Evolutionary conservation across 1,139 yeast species (phyloP).

Genomic region (Taiozyma sp.): DNA sequence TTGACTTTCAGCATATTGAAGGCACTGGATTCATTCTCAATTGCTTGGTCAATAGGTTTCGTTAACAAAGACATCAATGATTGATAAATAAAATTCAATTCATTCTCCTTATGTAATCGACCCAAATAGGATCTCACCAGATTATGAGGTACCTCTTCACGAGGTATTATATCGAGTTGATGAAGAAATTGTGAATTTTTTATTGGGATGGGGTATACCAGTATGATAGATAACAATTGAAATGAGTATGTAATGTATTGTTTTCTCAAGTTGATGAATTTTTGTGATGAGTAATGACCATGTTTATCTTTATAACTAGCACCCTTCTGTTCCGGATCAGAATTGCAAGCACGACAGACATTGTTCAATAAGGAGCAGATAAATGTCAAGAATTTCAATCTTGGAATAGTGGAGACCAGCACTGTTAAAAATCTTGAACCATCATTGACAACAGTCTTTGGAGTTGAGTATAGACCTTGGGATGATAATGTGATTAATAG

Average conservation of each 20-base stretch:
- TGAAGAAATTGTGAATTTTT: slow-evolving; percentile 41
- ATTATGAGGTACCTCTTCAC: slow-evolving; percentile 35
- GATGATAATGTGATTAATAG: slow-evolving; percentile 59
- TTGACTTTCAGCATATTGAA: slow-evolving; percentile 24
- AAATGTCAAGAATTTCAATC: slow-evolving; percentile 43
- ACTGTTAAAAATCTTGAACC: slow-evolving; percentile 60
- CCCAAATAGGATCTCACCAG: slow-evolving; percentile 47
- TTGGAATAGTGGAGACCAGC: slow-evolving; percentile 48
- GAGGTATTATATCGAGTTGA: slow-evolving; percentile 29
- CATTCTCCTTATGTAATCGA: slow-evolving; percentile 47
- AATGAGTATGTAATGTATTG: slow-evolving; percentile 50
- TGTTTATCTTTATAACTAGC: slow-evolving; percentile 4
- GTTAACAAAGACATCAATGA: slow-evolving; percentile 43
- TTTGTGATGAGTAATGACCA: background rate
- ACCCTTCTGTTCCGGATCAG: slow-evolving; percentile 25
- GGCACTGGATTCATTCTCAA: slow-evolving; percentile 32
- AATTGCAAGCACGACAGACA: slow-evolving; percentile 36
- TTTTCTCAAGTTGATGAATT: slow-evolving; percentile 32
- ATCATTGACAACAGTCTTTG: slow-evolving; percentile 37
- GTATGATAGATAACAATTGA: slow-evolving; percentile 57
- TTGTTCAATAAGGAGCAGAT: slow-evolving; percentile 68
- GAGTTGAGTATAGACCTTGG: slow-evolving; percentile 47
- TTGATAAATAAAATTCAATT: slow-evolving; percentile 41
- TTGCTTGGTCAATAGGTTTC: slow-evolving; percentile 36
- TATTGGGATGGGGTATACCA: slow-evolving; percentile 60